phyloP scores from a whole-genome alignment of 192 early-diverging fungal genomes.

The Backusella parvicylindrica region DNA sequence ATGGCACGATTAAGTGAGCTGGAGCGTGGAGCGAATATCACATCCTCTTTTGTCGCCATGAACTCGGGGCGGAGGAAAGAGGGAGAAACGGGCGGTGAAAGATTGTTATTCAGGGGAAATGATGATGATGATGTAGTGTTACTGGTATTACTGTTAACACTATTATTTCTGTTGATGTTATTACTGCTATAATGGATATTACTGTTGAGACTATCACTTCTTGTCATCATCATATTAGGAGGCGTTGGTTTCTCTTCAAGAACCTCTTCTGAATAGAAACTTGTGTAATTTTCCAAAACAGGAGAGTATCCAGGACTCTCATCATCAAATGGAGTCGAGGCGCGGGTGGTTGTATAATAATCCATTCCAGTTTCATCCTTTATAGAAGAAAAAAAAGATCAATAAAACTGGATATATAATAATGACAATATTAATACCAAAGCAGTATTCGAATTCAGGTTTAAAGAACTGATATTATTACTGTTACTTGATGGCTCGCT shows the following conservation, averaged over 20 bases:
- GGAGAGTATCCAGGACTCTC: slow-evolving; percentile 14
- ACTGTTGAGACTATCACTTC: background rate
- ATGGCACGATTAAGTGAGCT: slow-evolving; percentile 7
- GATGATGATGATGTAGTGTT: background rate
- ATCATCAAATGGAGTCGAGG: background rate
- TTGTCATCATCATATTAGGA: background rate
- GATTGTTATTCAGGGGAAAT: background rate
- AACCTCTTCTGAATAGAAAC: background rate
- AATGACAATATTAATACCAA: background rate
- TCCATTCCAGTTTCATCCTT: background rate
- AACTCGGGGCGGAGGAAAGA: background rate
- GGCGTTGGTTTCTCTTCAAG: background rate
- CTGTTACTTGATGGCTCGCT: background rate
- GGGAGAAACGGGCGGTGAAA: background rate
- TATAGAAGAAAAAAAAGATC: background rate
- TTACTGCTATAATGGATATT: background rate
- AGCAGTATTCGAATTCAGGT: background rate
- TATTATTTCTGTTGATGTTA: background rate
- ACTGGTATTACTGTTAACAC: background rate
- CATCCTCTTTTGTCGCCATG: background rate
- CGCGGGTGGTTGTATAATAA: slow-evolving; percentile 4
- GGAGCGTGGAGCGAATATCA: slow-evolving; percentile 5
- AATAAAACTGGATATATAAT: background rate
- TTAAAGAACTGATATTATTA: background rate
- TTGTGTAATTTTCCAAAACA: slow-evolving; percentile 10